These are phyloP conservation scores for Rubroboletus satanas DNA, from an alignment of 768 basidiomycete species.

Conservation along the genomic window DNA sequence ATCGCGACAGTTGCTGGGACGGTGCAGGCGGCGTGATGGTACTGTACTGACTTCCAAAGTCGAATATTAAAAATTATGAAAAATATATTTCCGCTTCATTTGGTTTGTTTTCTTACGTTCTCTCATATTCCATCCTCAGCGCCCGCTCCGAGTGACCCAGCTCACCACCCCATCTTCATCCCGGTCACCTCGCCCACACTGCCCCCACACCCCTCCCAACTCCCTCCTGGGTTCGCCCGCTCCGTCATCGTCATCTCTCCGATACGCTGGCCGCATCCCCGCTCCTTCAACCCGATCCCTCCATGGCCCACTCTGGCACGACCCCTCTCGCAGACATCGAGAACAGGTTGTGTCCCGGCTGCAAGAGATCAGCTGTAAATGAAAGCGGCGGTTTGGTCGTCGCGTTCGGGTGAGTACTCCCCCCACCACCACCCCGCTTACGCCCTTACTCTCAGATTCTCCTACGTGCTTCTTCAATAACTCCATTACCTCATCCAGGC, in stretches of 20 bases:
- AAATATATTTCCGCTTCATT: neutral
- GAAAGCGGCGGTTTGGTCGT: slow-evolving; percentile 87
- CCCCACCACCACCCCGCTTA: neutral
- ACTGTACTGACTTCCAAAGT: neutral
- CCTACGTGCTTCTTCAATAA: slow-evolving; percentile 2
- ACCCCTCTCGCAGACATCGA: slow-evolving; percentile 32
- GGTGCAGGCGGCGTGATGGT: no score
- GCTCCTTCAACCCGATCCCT: neutral
- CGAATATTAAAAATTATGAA: neutral
- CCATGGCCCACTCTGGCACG: slow-evolving; percentile 9
- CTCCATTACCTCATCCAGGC: slow-evolving; percentile 41
- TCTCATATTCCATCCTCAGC: neutral
- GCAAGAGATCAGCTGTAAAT: slow-evolving; percentile 74
- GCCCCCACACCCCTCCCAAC: neutral
- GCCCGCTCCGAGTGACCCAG: no score
- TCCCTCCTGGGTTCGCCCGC: neutral
- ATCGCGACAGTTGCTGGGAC: neutral
- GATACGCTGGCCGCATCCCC: neutral
- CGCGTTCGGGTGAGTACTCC: slow-evolving; percentile 79
- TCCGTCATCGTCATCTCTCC: neutral
- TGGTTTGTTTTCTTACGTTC: neutral
- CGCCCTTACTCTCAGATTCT: neutral
- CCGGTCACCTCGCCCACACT: neutral
- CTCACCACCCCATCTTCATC: neutral
- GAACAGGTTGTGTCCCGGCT: slow-evolving; percentile 76